Evolutionary conservation across 805 yeast species (phyloP).

Genomic region (Tetrapisispora iriomotensis): DNA sequence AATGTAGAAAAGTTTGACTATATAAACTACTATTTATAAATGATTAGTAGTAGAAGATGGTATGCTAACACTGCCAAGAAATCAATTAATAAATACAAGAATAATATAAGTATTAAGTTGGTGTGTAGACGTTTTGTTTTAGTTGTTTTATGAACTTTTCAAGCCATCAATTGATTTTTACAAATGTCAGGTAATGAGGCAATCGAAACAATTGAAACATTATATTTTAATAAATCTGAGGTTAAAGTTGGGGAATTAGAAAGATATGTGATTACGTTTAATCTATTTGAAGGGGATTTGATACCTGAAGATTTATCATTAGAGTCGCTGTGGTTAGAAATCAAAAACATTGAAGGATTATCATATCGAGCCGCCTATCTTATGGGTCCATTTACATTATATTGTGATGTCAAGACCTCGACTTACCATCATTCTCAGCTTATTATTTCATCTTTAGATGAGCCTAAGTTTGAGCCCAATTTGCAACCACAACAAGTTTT

Average conservation of each 20-base stretch:
- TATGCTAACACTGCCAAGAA: too few species aligned
- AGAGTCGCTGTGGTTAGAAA: constrained; percentile 40
- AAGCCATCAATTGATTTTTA: too few species aligned
- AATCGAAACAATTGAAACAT: too few species aligned
- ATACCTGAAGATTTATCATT: constrained; percentile 20
- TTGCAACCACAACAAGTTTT: constrained; percentile 59
- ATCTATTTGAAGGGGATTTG: constrained; percentile 30
- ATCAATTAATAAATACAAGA: too few species aligned
- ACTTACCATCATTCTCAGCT: constrained; percentile 43
- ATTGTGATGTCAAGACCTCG: constrained; percentile 53
- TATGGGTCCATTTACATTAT: constrained; percentile 67
- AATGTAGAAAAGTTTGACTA: too few species aligned
- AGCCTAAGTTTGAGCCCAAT: constrained; percentile 66
- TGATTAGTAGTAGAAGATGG: too few species aligned
- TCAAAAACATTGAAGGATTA: constrained; percentile 48
- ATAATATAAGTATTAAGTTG: too few species aligned
- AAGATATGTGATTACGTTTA: constrained; percentile 43
- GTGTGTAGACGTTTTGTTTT: too few species aligned
- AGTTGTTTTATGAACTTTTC: too few species aligned
- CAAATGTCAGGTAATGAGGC: not conserved
- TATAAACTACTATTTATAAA: too few species aligned
- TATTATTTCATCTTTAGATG: constrained; percentile 63
- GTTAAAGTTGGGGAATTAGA: constrained; percentile 52
- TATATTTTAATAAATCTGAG: constrained; percentile 10
- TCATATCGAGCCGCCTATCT: constrained; percentile 55